Percentiles rank a stretch among this genome's conserved stretches.
Conservation (phyloP, 495 filamentous ascomycete species). For the Parathielavia hyrcaniae region DNA sequence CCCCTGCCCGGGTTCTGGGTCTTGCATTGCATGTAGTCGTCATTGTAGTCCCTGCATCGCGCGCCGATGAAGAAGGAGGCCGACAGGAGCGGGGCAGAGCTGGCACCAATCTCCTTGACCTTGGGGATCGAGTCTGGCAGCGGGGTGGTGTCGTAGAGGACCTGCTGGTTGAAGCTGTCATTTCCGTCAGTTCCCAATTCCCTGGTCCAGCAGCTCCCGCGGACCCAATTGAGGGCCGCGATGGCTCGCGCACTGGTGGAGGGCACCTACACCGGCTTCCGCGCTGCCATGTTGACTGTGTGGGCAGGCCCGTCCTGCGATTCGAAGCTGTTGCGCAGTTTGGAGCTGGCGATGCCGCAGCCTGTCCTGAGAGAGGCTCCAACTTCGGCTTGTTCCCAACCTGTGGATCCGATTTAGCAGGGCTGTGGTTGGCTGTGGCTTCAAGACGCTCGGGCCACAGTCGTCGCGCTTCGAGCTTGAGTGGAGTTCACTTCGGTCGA, state of each 20-base stretch:
- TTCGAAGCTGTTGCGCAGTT: slow-evolving; percentile 29
- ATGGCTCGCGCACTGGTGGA: background rate
- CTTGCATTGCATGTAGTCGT: slow-evolving; percentile 99
- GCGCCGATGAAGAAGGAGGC: slow-evolving; percentile 98
- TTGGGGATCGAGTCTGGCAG: slow-evolving; percentile 84
- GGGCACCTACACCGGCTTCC: slow-evolving; percentile 45
- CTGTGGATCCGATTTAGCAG: slow-evolving; percentile 18
- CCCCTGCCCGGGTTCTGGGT: slow-evolving; percentile 77
- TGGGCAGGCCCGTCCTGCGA: slow-evolving; percentile 26
- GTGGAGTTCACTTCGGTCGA: slow-evolving; percentile 4
- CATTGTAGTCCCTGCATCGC: slow-evolving; percentile 89
- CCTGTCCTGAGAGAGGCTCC: slow-evolving; percentile 24
- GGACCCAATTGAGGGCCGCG: slow-evolving; percentile 23
- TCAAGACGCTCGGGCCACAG: slow-evolving; percentile 9
- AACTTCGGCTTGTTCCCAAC: slow-evolving; percentile 18
- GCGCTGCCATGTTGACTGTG: slow-evolving; percentile 43
- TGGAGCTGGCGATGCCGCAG: slow-evolving; percentile 25
- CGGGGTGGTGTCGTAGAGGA: slow-evolving; percentile 92
- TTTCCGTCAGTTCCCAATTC: slow-evolving; percentile 23
- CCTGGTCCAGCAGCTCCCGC: background rate
- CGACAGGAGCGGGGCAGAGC: slow-evolving; percentile 81
- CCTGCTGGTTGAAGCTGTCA: slow-evolving; percentile 81
- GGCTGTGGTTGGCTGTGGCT: slow-evolving; percentile 21
- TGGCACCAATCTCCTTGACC: slow-evolving; percentile 85
- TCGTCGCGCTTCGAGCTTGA: background rate